phyloP scores from a whole-genome alignment of 352 stramenopile species.

The Phytophthora tentaculata region DNA sequence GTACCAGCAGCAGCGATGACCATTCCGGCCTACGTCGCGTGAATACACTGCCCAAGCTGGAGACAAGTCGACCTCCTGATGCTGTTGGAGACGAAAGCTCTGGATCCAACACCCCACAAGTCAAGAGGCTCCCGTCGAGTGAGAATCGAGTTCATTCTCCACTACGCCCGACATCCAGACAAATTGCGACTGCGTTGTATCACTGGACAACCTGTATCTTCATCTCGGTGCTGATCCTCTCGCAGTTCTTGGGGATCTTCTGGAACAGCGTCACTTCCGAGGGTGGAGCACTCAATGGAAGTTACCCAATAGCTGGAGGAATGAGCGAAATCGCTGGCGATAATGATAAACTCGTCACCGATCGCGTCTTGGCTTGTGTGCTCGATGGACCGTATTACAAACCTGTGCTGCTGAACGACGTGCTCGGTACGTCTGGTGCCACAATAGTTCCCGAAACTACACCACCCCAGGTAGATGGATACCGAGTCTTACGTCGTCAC shows the following conservation, averaged over 20 bases:
- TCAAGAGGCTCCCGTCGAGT: neutral
- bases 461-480: slow-evolving; percentile 25
- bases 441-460: slow-evolving; percentile 11
- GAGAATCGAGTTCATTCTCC: neutral
- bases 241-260: slow-evolving; percentile 39
- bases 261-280: slow-evolving; percentile 28
- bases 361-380: slow-evolving; percentile 56
- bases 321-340: slow-evolving; percentile 31
- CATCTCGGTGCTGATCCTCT: slow-evolving; percentile 32
- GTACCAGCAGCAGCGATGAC: slow-evolving; percentile 7
- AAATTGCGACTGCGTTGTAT: slow-evolving; percentile 26
- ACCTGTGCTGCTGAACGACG: slow-evolving; percentile 40
- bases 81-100: slow-evolving; percentile 1
- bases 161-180: slow-evolving; percentile 17
- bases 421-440: slow-evolving; percentile 25
- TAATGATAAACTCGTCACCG: slow-evolving; percentile 62
- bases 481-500: slow-evolving; percentile 29
- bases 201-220: slow-evolving; percentile 43
- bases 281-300: slow-evolving; percentile 20
- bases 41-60: slow-evolving; percentile 26
- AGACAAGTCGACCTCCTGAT: slow-evolving; percentile 22
- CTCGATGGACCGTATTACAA: slow-evolving; percentile 44
- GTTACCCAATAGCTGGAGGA: slow-evolving; percentile 16
- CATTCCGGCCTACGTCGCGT: slow-evolving; percentile 24
- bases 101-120: slow-evolving; percentile 1